These are phyloP conservation scores for Stipa capillata DNA, from an alignment of 176 grass and related monocot species.

Conservation along the genomic window DNA sequence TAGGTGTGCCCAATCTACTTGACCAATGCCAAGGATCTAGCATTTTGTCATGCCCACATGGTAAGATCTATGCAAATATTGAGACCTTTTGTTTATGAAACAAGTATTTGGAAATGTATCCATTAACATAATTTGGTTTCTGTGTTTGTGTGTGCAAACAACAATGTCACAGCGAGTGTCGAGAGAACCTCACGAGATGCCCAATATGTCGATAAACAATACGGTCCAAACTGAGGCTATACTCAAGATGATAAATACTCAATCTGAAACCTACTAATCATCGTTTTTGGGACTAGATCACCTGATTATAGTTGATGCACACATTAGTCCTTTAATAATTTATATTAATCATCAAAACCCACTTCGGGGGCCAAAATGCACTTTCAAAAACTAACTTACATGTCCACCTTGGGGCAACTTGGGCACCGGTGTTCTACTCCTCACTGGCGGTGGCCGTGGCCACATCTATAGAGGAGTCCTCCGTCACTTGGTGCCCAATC, in stretches of 20 bases:
- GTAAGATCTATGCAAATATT: slow-evolving; percentile 22
- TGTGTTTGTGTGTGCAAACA: neutral
- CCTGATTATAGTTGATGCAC: too few relatives aligned
- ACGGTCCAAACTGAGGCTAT: slow-evolving; percentile 72
- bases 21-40: slow-evolving; percentile 70
- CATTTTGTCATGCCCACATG: slow-evolving; percentile 84
- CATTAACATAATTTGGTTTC: neutral
- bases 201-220: slow-evolving; percentile 77
- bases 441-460: too few relatives aligned
- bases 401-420: too few relatives aligned
- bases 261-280: too few relatives aligned
- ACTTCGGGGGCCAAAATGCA: too few relatives aligned
- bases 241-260: slow-evolving; percentile 38
- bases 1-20: slow-evolving; percentile 86
- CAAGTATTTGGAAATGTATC: neutral
- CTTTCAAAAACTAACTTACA: too few relatives aligned
- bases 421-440: too few relatives aligned
- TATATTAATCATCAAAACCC: too few relatives aligned
- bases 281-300: too few relatives aligned
- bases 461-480: too few relatives aligned
- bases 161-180: slow-evolving; percentile 86
- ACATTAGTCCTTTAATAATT: too few relatives aligned
- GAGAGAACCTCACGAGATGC: slow-evolving; percentile 62
- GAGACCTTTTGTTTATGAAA: neutral
- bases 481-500: too few relatives aligned